phyloP scores from a whole-genome alignment of 805 yeast genomes.

The Starmerella sirachaensis region DNA sequence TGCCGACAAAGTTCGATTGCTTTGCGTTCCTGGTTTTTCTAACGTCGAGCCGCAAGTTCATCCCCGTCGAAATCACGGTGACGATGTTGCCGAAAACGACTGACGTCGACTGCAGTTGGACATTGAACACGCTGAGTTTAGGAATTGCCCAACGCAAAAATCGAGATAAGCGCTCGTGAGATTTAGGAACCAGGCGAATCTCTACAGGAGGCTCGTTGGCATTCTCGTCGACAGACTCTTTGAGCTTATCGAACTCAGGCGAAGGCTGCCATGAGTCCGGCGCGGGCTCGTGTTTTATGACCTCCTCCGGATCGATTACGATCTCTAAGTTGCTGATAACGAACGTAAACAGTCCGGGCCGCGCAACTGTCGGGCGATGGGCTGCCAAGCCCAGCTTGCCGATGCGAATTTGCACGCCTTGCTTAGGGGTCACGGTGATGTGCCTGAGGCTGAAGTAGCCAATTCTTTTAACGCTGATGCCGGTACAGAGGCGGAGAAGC shows the following conservation, averaged over 20 bases:
- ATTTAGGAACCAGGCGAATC: conserved; percentile 18
- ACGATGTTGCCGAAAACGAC: conserved; percentile 23
- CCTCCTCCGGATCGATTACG: conserved; percentile 22
- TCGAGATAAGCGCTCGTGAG: conserved; percentile 5
- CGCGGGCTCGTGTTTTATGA: conserved; percentile 8
- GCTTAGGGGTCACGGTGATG: conserved; percentile 26
- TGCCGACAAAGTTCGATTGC: conserved; percentile 27
- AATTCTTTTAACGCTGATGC: conserved; percentile 32
- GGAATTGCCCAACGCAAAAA: conserved; percentile 20
- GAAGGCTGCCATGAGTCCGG: neutral
- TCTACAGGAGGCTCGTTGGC: too few relatives aligned
- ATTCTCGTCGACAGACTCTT: neutral
- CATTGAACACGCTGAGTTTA: conserved; percentile 23
- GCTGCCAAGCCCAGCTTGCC: conserved; percentile 29
- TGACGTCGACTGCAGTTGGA: conserved; percentile 22
- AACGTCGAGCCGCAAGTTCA: conserved; percentile 25
- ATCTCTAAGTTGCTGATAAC: conserved; percentile 27
- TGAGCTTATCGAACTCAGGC: neutral
- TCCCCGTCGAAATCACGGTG: conserved; percentile 25
- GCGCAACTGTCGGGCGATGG: conserved; percentile 32
- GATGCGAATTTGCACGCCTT: conserved; percentile 29
- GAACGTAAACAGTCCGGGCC: conserved; percentile 32
- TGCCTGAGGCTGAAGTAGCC: conserved; percentile 33
- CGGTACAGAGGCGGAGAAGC: conserved; percentile 31
- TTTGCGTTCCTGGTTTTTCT: conserved; percentile 22